Evolutionary conservation across 176 grass and related monocot species (phyloP), one percentile per base, ranked within the genome.

Genomic region (Avena sativa): DNA sequence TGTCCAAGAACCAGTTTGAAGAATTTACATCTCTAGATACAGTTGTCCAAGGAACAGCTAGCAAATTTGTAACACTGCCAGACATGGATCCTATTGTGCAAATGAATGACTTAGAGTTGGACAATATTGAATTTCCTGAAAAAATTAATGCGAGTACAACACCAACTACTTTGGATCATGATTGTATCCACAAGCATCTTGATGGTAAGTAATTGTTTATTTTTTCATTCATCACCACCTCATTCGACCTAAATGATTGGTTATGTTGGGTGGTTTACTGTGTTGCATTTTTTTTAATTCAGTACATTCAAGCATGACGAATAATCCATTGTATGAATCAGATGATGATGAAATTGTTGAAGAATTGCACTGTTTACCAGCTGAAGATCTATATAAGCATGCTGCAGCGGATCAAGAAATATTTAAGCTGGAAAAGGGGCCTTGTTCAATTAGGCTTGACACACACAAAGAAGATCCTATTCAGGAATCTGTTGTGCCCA

Each of bases 361-460:
- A 55, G 74, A 92, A 40, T 38, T 78, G 50, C 66, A 9, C 55
- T 68, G 67, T 79, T 81, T 83, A 86, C 72, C 51, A 66, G 78
- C 59, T 38, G 80, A 89, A 66, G 80, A 87, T 63, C 81, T 86
- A 77, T 72, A 68, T 76, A 85, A 63, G 56, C 65, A 79, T 82
- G 23, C 38, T 44, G 30, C 47, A 79, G 82, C 86, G n/a, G 49
- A 84, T 51, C 58, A 88, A 51, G 57, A 74, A 43, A 43, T 87
- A 43, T 19, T 53, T 66, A 47, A 4, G 10, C 78, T 90, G 28
- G 92, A 82, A 81, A 63, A 82, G 67, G 80, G 76, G 17, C 58
- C 70, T 67, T 92, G 64, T 90, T 71, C 90, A 87, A 28, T 58
- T 90, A 85, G 44, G 36, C 25, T 77, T 12, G 40, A 86, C 26